phyloP scores from a whole-genome alignment of 257 asterid species.

The Pogostemon cablin region DNA sequence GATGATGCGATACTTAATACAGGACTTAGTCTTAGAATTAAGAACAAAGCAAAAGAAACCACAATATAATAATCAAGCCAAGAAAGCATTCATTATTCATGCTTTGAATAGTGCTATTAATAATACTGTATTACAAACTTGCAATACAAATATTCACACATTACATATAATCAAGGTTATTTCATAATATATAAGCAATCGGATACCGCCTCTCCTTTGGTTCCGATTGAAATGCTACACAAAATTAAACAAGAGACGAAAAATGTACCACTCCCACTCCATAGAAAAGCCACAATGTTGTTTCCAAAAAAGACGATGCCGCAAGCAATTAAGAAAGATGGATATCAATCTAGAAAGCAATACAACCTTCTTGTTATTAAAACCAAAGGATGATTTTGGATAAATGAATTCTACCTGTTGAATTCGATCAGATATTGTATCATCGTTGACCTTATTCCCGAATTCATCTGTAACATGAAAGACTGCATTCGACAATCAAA shows the following conservation, averaged over 20 bases:
- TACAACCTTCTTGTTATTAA: not conserved
- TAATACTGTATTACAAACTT: no score
- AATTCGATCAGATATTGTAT: slow-evolving; percentile 60
- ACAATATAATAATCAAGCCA: not conserved
- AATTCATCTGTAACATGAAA: slow-evolving; percentile 83
- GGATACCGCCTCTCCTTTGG: not conserved
- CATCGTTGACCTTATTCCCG: slow-evolving; percentile 71
- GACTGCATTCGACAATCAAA: slow-evolving; percentile 49
- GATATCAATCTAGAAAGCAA: slow-evolving; percentile 24
- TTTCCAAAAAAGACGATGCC: not conserved
- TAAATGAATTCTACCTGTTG: slow-evolving; percentile 55
- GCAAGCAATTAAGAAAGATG: slow-evolving; percentile 3
- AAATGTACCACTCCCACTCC: not conserved
- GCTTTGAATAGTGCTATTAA: not conserved
- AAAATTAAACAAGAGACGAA: slow-evolving; percentile 5
- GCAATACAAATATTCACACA: no score
- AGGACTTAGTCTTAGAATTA: not conserved
- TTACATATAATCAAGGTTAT: no score
- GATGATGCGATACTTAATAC: not conserved
- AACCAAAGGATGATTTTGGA: not conserved
- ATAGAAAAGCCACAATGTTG: not conserved
- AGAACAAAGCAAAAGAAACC: not conserved
- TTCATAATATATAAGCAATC: no score
- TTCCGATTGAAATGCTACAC: slow-evolving; percentile 2
- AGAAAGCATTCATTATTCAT: not conserved